These are phyloP conservation scores for Penicillium capsulatum DNA, from an alignment of 2,329 filamentous ascomycete species.

Conservation along the genomic window DNA sequence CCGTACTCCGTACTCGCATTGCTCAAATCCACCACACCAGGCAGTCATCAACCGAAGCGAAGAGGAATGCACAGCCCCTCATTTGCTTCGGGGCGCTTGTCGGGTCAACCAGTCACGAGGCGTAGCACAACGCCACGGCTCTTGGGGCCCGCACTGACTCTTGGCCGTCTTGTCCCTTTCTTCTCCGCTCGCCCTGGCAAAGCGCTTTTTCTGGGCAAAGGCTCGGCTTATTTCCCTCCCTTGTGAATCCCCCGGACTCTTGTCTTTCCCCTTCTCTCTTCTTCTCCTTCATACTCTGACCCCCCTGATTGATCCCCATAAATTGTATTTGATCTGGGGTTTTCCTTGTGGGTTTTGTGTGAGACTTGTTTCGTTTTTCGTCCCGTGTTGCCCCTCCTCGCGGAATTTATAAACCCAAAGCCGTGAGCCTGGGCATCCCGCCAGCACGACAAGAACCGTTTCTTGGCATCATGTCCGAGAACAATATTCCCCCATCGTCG, in stretches of 20 bases:
- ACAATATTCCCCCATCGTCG: slow-evolving; percentile 29
- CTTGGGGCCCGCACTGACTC: slow-evolving; percentile 24
- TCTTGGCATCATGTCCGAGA: slow-evolving; percentile 42
- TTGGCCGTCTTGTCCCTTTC: slow-evolving; percentile 33
- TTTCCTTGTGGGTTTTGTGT: slow-evolving; percentile 1
- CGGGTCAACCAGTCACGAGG: slow-evolving; percentile 15
- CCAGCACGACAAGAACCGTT: slow-evolving; percentile 33
- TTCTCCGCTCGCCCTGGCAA: slow-evolving; percentile 32
- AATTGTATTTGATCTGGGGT: background rate
- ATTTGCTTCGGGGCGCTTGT: background rate
- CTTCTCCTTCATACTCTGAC: slow-evolving; percentile 7
- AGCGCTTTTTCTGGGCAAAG: slow-evolving; percentile 35
- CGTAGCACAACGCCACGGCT: slow-evolving; percentile 12
- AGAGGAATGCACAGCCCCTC: slow-evolving; percentile 19
- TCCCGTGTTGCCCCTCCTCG: slow-evolving; percentile 1
- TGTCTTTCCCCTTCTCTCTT: slow-evolving; percentile 10
- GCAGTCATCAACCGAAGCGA: background rate
- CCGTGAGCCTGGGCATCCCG: slow-evolving; percentile 25
- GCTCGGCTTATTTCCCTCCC: slow-evolving; percentile 28
- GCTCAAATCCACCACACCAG: too few species aligned
- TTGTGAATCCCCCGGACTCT: slow-evolving; percentile 17
- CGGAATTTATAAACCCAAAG: slow-evolving; percentile 7
- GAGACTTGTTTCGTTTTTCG: slow-evolving; percentile 2
- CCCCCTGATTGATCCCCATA: background rate
- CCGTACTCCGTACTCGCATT: too few species aligned